Conservation (phyloP, 345 rosid genomes). For the Corchorus olitorius region DNA sequence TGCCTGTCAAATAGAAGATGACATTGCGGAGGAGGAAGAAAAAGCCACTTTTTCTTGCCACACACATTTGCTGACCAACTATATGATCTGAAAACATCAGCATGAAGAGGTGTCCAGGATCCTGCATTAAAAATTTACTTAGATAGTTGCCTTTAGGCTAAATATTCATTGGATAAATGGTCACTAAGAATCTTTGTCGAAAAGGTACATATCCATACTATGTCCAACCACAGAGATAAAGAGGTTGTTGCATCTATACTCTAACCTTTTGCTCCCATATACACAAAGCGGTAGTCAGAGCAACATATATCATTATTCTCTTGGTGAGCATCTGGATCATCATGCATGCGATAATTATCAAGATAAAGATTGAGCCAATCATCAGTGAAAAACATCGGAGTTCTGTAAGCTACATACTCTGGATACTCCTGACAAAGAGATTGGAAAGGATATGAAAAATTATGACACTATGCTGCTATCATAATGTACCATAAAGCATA, state of each 20-base stretch:
- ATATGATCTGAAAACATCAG: constrained; percentile 94
- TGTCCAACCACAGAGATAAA: constrained; percentile 12
- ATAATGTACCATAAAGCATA: constrained; percentile 10
- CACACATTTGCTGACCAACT: constrained; percentile 97
- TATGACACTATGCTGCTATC: constrained; percentile 11
- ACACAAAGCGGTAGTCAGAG: constrained; percentile 95
- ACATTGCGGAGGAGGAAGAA: constrained; percentile 68
- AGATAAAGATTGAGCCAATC: constrained; percentile 94
- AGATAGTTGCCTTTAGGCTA: constrained; percentile 19
- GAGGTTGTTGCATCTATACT: constrained; percentile 17
- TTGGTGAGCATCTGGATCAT: constrained; percentile 44
- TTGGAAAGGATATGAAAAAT: constrained; percentile 26
- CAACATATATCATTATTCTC: constrained; percentile 66
- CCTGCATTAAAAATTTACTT: constrained; percentile 51
- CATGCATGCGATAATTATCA: constrained; percentile 72
- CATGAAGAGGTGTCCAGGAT: constrained; percentile 97
- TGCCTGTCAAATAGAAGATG: constrained; percentile 84
- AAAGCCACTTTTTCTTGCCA: constrained; percentile 84
- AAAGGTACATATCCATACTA: constrained; percentile 10
- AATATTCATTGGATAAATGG: constrained; percentile 20
- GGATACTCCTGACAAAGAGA: constrained; percentile 79
- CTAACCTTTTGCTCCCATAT: constrained; percentile 95
- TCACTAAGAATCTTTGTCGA: background rate
- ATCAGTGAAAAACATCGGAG: constrained; percentile 64
- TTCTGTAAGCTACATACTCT: constrained; percentile 67